Evolutionary conservation across 2,329 filamentous ascomycete species (phyloP), one percentile per base, ranked within the genome.

Genomic region (Dryadomyces sulphureus): DNA sequence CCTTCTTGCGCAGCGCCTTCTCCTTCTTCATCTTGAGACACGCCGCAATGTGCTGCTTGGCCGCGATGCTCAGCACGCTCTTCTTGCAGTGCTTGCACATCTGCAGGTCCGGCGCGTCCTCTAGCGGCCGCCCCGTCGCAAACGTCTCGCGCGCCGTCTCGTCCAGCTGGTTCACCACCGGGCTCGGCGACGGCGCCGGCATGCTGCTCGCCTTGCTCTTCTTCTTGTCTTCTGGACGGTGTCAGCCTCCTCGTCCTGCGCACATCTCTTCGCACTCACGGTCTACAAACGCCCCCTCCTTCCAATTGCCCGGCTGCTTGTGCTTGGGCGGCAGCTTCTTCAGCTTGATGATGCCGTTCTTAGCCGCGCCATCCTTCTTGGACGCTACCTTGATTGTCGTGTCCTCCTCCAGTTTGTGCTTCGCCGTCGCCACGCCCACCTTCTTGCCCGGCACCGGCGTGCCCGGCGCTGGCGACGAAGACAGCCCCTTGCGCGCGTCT

Each of bases 1-100:
- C 82, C 56, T 85, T 85, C 64, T 86, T 86, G 45, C 79, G 75
- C 57, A 83, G 79, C 1, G 81, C 81, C 64, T 86, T 85, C 60
- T 85, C 81, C 56, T 82, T 87, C 65, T 94, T 94, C 47, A 88
- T 77, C 54, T 81, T 82, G 48, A 95, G 66, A 56, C 90, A 98
- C 40, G 81, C 77, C 34, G 81, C 80, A 49, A 94, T 86, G 58
- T 98, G 90, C 17, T 77, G 75, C 48, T 81, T 81, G 2, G 85
- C 83, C 1, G 78, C 79, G 27, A 77, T 77, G 55, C 81, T 84
- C 14, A 92, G 69, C 12, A 94, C 76, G 44, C 84, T 84, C 56
- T 93, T 89, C 64, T 92, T 94, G 67, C 90, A 98, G 60, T 93
- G 87, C 60, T 92, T 95, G 72, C 90, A 98, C 54, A 83, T 73